Evolutionary conservation across 2,329 filamentous ascomycete genomes (phyloP), one percentile per base, ranked within the genome.

Genomic region (Clonostachys chloroleuca): DNA sequence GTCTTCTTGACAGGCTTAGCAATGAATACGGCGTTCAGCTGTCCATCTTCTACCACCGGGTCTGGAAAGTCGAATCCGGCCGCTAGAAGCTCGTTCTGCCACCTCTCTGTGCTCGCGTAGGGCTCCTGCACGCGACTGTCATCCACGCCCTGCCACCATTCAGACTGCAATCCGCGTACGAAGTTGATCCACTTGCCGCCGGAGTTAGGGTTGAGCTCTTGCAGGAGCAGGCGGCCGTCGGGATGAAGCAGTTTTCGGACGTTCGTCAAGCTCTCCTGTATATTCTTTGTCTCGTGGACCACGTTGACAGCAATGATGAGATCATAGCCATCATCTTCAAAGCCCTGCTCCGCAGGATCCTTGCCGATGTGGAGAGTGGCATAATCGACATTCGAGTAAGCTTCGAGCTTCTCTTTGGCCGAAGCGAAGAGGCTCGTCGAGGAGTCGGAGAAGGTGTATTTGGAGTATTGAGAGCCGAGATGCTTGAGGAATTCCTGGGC

Each of bases 231-330:
- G 17, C 55, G 53, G 0, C 68, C 68, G 8, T 57, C 54, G 0
- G 64, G 61, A 6, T 55, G 51, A 3, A 71, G 51, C 3, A 69
- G 51, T 45, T 47, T 56, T 0, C 66, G 61, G 0, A 64, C 52
- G 45, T 73, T 65, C 5, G 35, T 33, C n/a, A 63, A 52, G n/a
- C 52, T 62, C 41, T 57, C 34, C 40, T 44, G 48, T 43, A 66
- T 42, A 47, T 47, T 40, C 4, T 39, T 30, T 1, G 69, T 71
- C 2, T 66, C 64, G 43, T 73, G 67, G 0, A 75, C 35, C 1
- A 66, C 62, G 18, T 62, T 57, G 4, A 59, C 54, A 1, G 63
- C 66, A 18, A 72, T 51, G 17, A 73, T 50, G 8, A 73, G 30
- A 40, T 73, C 70, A 49, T 62, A 72, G 0, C 54, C 48, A 1